Evolutionary conservation across 176 grass and related monocot species (phyloP), one percentile per base, ranked within the genome.

Genomic region (Eragrostis nindensis): DNA sequence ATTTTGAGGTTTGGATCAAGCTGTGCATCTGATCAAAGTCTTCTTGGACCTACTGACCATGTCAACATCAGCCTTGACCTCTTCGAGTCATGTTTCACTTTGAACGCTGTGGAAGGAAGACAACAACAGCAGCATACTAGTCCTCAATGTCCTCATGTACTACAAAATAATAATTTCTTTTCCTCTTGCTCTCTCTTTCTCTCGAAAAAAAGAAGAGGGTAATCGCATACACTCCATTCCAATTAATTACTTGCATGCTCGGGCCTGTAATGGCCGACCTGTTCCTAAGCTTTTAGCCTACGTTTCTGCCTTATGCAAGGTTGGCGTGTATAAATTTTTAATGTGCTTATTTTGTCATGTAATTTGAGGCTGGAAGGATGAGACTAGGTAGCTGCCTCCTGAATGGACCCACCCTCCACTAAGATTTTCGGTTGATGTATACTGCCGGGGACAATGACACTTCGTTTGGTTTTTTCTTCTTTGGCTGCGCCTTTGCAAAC

Each of bases 401-500:
- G 53, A 25, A 46, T n/a, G 65, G 62, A 8, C 77, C 82, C 76
- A 89, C 71, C 17, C 25, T 75, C 82, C 87, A 89, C 82, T 89
- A 8, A 85, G 82, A 89, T 88, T 44, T 72, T n/a, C n/a, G 4
- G n/a, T 45, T 84, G 87, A 84, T 63, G 87, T 43, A 6, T 52
- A 80, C 70, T 30, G 54, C 69, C 9, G 15, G 60, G 45, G 76
- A 89, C 30, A 32, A 39, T 8, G 71, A 76, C 42, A 27, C 5
- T 39, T 64, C 39, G 14, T 66, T 85, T 85, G 55, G 70, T 81
- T 82, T 81, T 50, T 68, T 89, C 82, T 59, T 17, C 18, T 71
- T 85, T 89, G 77, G 82, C 82, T 77, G 82, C 82, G 56, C 38
- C 76, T 76, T 75, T 1, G 82, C 44, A 89, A 56, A 17, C 55